Percentiles rank a stretch among this genome's conserved stretches.
Conservation (phyloP, 306 rosid genomes). For the Leucaena leucocephala region DNA sequence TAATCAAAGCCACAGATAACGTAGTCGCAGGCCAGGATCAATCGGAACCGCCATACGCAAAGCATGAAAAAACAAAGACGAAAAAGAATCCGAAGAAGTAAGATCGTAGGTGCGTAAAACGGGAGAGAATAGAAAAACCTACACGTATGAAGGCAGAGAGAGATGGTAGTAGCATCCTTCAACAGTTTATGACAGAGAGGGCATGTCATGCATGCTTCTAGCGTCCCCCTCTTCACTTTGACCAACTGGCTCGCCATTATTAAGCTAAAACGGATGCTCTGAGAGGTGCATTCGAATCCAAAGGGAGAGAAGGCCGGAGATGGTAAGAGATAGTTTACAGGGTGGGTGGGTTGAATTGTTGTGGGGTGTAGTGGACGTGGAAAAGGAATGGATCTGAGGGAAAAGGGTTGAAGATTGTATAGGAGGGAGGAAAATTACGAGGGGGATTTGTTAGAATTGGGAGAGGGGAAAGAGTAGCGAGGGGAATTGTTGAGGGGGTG, state of each 20-base stretch:
- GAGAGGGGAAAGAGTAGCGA: background rate
- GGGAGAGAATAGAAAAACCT: slow-evolving; percentile 34
- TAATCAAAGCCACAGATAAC: slow-evolving; percentile 26
- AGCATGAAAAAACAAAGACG: slow-evolving; percentile 26
- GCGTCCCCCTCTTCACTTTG: slow-evolving; percentile 63
- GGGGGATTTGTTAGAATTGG: slow-evolving; percentile 33
- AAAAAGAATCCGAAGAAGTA: slow-evolving; percentile 31
- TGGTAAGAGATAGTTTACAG: background rate
- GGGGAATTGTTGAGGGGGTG: background rate
- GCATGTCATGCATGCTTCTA: slow-evolving; percentile 96
- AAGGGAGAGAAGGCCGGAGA: background rate
- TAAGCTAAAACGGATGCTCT: background rate
- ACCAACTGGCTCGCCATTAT: slow-evolving; percentile 54
- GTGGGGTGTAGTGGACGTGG: slow-evolving; percentile 11
- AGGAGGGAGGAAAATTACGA: slow-evolving; percentile 49
- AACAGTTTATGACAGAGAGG: slow-evolving; percentile 78
- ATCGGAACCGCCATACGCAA: slow-evolving; percentile 4
- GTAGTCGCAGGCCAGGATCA: slow-evolving; percentile 26
- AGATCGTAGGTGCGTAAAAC: background rate
- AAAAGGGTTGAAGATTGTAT: slow-evolving; percentile 39
- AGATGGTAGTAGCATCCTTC: slow-evolving; percentile 87
- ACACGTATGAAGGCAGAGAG: slow-evolving; percentile 97
- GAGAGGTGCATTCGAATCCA: slow-evolving; percentile 27
- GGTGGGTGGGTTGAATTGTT: background rate
- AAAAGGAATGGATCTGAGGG: slow-evolving; percentile 59